Percentiles rank a stretch among this genome's conserved stretches.
Evolutionary conservation across 2,329 filamentous ascomycete species (phyloP).

Genomic region (Trichoderma hamatum): DNA sequence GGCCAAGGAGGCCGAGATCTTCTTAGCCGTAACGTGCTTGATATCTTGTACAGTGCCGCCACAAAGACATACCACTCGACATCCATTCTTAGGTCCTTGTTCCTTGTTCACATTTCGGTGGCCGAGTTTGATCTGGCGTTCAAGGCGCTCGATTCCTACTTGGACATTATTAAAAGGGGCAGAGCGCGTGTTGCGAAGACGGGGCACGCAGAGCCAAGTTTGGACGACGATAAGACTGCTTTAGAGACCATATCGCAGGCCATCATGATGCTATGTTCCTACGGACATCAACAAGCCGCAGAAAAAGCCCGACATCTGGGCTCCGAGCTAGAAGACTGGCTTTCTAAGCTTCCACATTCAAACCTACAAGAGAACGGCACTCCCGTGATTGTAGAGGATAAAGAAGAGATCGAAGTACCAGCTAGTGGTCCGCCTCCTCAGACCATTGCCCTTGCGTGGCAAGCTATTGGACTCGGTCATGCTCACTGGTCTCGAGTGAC

Average conservation of each 20-base stretch:
- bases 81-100: conserved; percentile 80
- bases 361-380: conserved; percentile 36
- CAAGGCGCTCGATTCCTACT: conserved; percentile 88
- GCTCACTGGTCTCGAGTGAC: conserved; percentile 87
- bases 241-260: conserved; percentile 79
- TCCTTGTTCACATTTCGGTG: conserved; percentile 81
- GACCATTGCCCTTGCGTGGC: conserved; percentile 72
- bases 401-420: conserved; percentile 39
- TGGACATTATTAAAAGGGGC: conserved; percentile 82
- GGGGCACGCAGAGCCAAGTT: conserved; percentile 67
- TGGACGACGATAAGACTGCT: conserved; percentile 79
- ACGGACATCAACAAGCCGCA: conserved; percentile 72
- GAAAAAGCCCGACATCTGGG: conserved; percentile 78
- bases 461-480: conserved; percentile 82
- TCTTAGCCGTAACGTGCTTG: conserved; percentile 75
- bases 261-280: conserved; percentile 78
- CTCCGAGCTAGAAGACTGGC: conserved; percentile 71
- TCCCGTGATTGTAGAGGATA: conserved; percentile 37
- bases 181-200: conserved; percentile 83
- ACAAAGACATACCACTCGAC: conserved; percentile 97
- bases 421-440: conserved; percentile 55
- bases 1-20: conserved; percentile 78
- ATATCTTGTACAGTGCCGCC: conserved; percentile 86
- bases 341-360: conserved; percentile 60
- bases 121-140: conserved; percentile 92